Conservation (phyloP, 192 early-diverging fungal species). For the Geranomyces variabilis region DNA sequence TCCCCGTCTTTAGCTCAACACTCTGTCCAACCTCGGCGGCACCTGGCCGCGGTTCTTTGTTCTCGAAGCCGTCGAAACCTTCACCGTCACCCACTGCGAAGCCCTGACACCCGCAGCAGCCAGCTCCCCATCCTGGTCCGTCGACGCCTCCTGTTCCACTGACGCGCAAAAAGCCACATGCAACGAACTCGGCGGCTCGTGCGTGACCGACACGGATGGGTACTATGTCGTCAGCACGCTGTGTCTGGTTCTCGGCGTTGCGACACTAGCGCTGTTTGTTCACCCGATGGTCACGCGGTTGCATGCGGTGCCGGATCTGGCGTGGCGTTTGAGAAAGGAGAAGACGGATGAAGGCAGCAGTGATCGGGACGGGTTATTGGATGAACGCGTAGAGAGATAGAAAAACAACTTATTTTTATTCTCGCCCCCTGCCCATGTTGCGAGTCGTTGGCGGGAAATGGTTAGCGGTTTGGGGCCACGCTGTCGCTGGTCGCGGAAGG, state of each 20-base stretch:
- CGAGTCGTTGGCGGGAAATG: too few species aligned
- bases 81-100: conserved; percentile 77
- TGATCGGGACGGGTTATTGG: neutral
- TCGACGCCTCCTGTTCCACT: conserved; percentile 61
- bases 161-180: conserved; percentile 70
- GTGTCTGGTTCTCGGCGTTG: conserved; percentile 71
- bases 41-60: conserved; percentile 97
- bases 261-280: conserved; percentile 39
- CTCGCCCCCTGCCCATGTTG: too few species aligned
- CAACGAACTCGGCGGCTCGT: conserved; percentile 64
- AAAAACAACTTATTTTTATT: too few species aligned
- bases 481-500: too few species aligned
- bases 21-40: conserved; percentile 94
- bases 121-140: conserved; percentile 35
- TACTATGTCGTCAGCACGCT: conserved; percentile 80
- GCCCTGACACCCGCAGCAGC: conserved; percentile 27
- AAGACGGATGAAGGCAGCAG: conserved; percentile 25
- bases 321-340: conserved; percentile 45
- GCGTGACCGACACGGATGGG: conserved; percentile 75
- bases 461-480: too few species aligned
- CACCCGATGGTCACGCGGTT: conserved; percentile 36
- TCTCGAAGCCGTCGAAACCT: conserved; percentile 84
- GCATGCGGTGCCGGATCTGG: conserved; percentile 42
- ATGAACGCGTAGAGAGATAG: neutral
- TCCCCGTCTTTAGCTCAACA: conserved; percentile 71